Evolutionary conservation across 768 basidiomycete genomes (phyloP), one percentile per base, ranked within the genome.

Genomic region (Pleurotus cornucopiae): DNA sequence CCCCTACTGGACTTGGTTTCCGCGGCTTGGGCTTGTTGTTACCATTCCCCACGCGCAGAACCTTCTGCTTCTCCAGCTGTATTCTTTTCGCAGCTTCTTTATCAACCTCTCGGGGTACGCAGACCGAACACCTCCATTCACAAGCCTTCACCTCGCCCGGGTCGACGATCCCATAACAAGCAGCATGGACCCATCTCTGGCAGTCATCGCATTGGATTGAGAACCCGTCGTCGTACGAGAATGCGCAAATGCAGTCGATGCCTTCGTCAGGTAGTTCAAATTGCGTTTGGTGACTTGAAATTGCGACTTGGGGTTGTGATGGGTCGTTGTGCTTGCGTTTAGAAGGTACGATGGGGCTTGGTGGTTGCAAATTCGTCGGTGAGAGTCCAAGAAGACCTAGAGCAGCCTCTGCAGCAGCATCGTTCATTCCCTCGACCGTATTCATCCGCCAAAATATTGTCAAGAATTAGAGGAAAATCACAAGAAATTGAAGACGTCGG

Each of bases 191-290:
- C 91, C 93, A 94, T 39, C 86, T 80, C 18, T 78, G 80, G 66
- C 93, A 95, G 48, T 73, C 67, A 67, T 94, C 93, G 71, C 93
- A 95, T 7, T 87, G 89, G 59, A 94, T 89, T 7, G 85, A 87
- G 67, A 88, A 90, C 18, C 91, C 91, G 67, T 92, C 91, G 69
- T 92, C 92, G 64, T 83, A 77, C 46, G 76, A 71, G 58, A 81
- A 80, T 5, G 83, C 84, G 68, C 91, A 94, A 57, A 91, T 88
- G 67, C 92, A 94, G 46, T 76, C 74, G 53, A 86, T 83, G 48
- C 73, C 72, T 46, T 85, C 82, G 9, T 76, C 54, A 3, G 56
- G 58, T 25, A 48, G 40, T 57, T 39, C 64, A 54, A 30, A 66
- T 49, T 16, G 38, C 49, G 53, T 56, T 52, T 49, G 46, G 41